These are phyloP conservation scores for Tremella yokohamensis DNA, from an alignment of 768 basidiomycete genomes.

Conservation along the genomic window DNA sequence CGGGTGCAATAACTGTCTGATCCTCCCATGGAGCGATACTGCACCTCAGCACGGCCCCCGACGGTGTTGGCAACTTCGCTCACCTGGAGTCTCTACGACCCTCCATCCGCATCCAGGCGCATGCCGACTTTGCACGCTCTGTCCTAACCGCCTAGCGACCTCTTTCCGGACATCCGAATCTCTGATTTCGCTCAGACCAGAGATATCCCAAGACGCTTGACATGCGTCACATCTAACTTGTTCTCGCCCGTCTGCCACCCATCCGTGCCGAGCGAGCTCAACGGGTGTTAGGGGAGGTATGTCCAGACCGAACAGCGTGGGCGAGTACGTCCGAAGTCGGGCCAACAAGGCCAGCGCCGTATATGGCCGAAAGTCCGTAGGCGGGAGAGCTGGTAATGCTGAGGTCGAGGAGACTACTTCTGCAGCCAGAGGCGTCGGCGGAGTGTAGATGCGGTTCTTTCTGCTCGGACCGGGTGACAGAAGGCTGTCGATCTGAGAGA, in stretches of 20 bases:
- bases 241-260: conserved; percentile 20
- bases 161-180: conserved; percentile 24
- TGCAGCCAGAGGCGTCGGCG: background rate
- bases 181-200: conserved; percentile 21
- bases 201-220: conserved; percentile 11
- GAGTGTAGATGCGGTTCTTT: background rate
- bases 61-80: background rate
- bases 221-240: conserved; percentile 26
- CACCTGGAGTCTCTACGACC: conserved; percentile 22
- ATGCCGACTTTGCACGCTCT: conserved; percentile 21
- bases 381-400: conserved; percentile 21
- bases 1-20: conserved; percentile 28
- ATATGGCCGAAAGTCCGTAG: conserved; percentile 25
- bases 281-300: conserved; percentile 15
- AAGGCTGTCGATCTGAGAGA: conserved; percentile 21
- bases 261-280: conserved; percentile 23
- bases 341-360: conserved; percentile 29
- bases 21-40: conserved; percentile 19
- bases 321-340: conserved; percentile 27
- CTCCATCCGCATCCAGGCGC: conserved; percentile 32
- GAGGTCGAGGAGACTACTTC: conserved; percentile 18
- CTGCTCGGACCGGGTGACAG: conserved; percentile 15
- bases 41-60: background rate
- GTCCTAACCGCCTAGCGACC: conserved; percentile 24
- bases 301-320: background rate